Base-by-base conservation (phyloP, 2,329 filamentous ascomycete species). In the Fusarium sterilihyphosum region DNA sequence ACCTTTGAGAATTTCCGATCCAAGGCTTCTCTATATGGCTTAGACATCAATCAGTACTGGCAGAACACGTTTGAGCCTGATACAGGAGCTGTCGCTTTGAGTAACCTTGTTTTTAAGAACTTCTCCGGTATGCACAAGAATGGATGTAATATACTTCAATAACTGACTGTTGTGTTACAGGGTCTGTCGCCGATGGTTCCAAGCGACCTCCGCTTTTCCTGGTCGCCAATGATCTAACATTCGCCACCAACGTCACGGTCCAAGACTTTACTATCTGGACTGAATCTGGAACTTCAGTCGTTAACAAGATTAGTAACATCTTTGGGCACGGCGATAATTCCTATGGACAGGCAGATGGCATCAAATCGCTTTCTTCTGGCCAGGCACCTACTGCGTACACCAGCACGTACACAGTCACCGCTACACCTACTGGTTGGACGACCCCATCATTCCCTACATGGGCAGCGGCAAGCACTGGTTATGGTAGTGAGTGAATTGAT, bases 41-140 rank as follows among this genome's bases (percentile, higher is more conserved):
- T 59, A 2, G 56, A 59, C 2, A n/a, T 59, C n/a, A 59, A 47
- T 5, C 56, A 59, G 17, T 59, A 59, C n/a, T 59, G 56, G 56
- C 56, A 59, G 10, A 59, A 59, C 11, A 59, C 31, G 0, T 59
- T 47, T 59, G 41, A 59, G 3, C 56, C 56, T 6, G 56, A 59
- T 12, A 47, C 56, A 0, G 41, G 56, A 17, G 56, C 56, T 4
- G 56, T 59, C 0, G 31, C 56, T 13, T 4, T 59, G 10, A 47
- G 56, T 14, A 59, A 59, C n/a, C 29, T 59, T n/a, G 41, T 31
- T 2, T 59, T 59, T 2, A 59, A 59, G n/a, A 59, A 59, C 18
- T 59, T 59, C 31, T 47, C 56, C 0, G 56, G 56, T 58, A 58
- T 24, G 8, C 3, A 13, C 3, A 24, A 12, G 3, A 3, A 18